Evolutionary conservation across 2,329 filamentous ascomycete genomes (phyloP), one percentile per base, ranked within the genome.

Genomic region (Monosporascus ibericus): DNA sequence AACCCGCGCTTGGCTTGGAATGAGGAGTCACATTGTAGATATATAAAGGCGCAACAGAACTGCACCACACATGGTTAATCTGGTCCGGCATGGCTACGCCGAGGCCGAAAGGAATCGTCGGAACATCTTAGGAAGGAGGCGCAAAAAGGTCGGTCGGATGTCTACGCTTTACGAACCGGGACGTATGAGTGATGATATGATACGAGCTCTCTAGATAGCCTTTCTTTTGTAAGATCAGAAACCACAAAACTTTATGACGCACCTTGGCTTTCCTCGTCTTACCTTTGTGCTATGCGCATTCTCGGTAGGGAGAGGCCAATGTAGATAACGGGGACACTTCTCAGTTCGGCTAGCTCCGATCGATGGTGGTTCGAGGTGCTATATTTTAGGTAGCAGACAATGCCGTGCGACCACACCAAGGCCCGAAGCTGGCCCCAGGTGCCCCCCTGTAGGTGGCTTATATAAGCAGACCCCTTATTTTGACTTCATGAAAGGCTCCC

Each of bases 171-270:
- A 66, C 57, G 62, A 66, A 56, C 54, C 58, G 52, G 30, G 44
- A 65, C 60, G 59, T 56, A 67, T 64, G 65, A 65, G 65, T 67
- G 63, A 68, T 54, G 63, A 65, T 58, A 65, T 63, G 63, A 62
- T 58, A 63, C 61, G 55, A 65, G 50, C 40, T 52, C 44, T 48
- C 22, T 47, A 24, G 17, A 47, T 18, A 44, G 39, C 39, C n/a
- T 44, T 18, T 44, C 39, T 34, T 34, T 14, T 34, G 30, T 34
- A 34, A 34, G 30, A 34, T 34, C 30, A 34, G 30, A 34, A 34
- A 34, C 9, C 5, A 14, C 11, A 11, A 34, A 5, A 34, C 11
- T 34, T 14, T 14, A 5, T 5, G 30, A 14, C 9, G 14, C 11
- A 34, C 11, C 11, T 30, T 14, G 11, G 14, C 30, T 34, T 14